Evolutionary conservation across 1,284 basidiomycete species (phyloP), one percentile per base, ranked within the genome.

Genomic region (Rhodotorula sp.): DNA sequence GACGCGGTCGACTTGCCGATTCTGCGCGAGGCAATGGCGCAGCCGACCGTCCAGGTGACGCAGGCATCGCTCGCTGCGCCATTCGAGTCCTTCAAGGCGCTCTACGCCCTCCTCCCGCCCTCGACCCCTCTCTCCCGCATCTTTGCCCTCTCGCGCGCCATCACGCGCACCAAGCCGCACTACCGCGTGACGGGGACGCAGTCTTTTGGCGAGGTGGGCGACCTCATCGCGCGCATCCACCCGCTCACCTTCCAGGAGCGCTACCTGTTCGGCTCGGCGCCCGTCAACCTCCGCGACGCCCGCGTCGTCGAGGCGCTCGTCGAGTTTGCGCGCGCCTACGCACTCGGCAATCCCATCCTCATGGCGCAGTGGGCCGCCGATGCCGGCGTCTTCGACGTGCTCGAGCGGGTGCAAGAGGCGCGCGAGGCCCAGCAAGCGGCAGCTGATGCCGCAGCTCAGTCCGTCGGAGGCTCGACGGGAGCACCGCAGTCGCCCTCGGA

Each of bases 1-100:
- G 80, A 86, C 62, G 81, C 84, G 4, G 80, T 83, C 3, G 92
- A 97, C 79, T 84, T 98, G 21, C 84, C 86, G 0, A 81, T 87
- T 63, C 83, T 98, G 12, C 79, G 81, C 10, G 75, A 80, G 4
- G 82, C 85, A 17, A 82, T 87, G 53, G 80, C 78, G 1, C 78
- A 84, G 0, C 83, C 86, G 0, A 82, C 85, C 8, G 78, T 80
- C 2, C 80, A 83, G 23, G 82, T 88, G 61, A 76, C 79, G 1
- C 81, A 82, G 23, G 86, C 85, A 0, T 81, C 80, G 2, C 69
- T 86, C 25, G 81, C 83, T 50, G 78, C 83, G 1, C 79, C 80
- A 0, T 76, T 77, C 23, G 77, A 77, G 0, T 76, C 80, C 8
- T 70, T 85, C 3, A 71, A 79, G 1, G 71, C 77, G 1, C 77